Conservation (phyloP, 305 asterid genomes). For the Withania somnifera region DNA sequence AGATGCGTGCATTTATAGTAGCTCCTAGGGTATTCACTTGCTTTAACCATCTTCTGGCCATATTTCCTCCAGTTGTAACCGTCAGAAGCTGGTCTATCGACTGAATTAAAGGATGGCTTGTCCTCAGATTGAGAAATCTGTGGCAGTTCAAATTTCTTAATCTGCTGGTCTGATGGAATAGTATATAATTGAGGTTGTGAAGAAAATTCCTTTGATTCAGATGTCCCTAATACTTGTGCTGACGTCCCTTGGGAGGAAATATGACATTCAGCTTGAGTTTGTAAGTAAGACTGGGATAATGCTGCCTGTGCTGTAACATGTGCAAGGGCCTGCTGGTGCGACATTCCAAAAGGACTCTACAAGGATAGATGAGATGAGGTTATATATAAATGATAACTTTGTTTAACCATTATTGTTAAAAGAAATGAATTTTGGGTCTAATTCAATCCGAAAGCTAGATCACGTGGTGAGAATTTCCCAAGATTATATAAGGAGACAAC, state of each 20-base stretch:
- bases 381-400: not conserved
- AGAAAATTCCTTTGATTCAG: conserved; percentile 20
- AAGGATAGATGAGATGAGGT: not conserved
- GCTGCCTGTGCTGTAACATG: conserved; percentile 98
- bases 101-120: conserved; percentile 20
- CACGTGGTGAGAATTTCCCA: not conserved
- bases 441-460: not conserved
- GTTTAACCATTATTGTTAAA: not conserved
- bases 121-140: conserved; percentile 45
- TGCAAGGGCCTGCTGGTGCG: conserved; percentile 93
- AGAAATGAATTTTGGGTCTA: not conserved
- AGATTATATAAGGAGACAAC: not conserved
- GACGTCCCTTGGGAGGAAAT: conserved; percentile 20
- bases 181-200: conserved; percentile 20
- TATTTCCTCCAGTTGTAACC: conserved; percentile 99
- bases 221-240: conserved; percentile 20
- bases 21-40: conserved; percentile 89
- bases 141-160: conserved; percentile 27
- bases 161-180: conserved; percentile 21
- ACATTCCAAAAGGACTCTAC: conserved; percentile 98
- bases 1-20: conserved; percentile 76
- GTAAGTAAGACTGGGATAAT: conserved; percentile 51
- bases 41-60: conserved; percentile 89
- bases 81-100: conserved; percentile 63
- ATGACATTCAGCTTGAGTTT: conserved; percentile 42